A percentile compares a stretch with the other conserved stretches of the same genome.
These are phyloP conservation scores for Fusarium torreyae DNA, from an alignment of 2,329 filamentous ascomycete species.

Conservation along the genomic window DNA sequence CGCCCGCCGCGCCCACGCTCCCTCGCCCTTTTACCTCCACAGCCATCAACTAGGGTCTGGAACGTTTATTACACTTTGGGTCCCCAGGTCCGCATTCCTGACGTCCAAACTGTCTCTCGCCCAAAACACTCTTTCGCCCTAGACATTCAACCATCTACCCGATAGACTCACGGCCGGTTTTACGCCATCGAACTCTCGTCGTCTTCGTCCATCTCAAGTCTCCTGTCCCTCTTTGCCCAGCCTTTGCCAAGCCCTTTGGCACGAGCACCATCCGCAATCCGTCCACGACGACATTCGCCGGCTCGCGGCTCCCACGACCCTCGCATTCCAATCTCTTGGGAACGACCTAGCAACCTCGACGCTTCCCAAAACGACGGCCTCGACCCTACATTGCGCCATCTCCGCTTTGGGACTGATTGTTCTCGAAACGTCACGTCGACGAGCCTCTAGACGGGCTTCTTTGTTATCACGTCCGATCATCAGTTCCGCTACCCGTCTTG, in stretches of 20 bases:
- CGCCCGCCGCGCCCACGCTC: constrained; percentile 36
- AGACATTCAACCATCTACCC: constrained; percentile 24
- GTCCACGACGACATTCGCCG: constrained; percentile 43
- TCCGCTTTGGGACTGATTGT: constrained; percentile 44
- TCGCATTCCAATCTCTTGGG: constrained; percentile 49
- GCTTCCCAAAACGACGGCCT: constrained; percentile 33
- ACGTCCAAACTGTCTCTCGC: constrained; percentile 36
- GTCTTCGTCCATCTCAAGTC: constrained; percentile 22
- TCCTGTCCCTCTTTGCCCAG: constrained; percentile 18
- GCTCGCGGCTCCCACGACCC: constrained; percentile 35
- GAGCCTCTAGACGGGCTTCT: constrained; percentile 26
- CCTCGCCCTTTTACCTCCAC: constrained; percentile 32
- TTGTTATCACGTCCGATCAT: constrained; percentile 26
- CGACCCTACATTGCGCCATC: constrained; percentile 36
- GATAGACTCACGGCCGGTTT: constrained; percentile 44
- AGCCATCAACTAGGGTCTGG: constrained; percentile 44
- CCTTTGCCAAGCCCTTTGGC: constrained; percentile 39
- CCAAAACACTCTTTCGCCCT: constrained; percentile 27
- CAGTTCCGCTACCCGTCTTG: constrained; percentile 34
- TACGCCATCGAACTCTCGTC: constrained; percentile 47
- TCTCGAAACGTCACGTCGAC: constrained; percentile 36
- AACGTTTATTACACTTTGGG: constrained; percentile 48
- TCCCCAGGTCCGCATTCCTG: constrained; percentile 47
- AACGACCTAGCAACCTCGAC: constrained; percentile 36
- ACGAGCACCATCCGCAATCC: constrained; percentile 43